Evolutionary conservation across 2,329 filamentous ascomycete species (phyloP).

Genomic region (Scleromitrula shiraiana): DNA sequence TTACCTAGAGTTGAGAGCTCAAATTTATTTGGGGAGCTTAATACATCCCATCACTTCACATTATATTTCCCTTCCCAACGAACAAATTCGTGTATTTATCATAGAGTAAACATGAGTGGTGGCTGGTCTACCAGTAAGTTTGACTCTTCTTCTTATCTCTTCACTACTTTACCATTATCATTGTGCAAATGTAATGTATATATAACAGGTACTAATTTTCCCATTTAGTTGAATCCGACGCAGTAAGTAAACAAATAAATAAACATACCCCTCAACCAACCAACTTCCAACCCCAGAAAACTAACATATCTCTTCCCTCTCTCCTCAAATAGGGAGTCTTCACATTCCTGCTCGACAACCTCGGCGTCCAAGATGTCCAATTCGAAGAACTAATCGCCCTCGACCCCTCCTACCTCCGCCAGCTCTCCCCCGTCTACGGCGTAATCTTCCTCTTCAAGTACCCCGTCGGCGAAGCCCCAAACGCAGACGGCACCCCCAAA

Average conservation of each 20-base stretch:
- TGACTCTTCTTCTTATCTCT: conserved; percentile 7
- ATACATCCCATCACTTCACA: background rate
- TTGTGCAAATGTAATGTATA: conserved; percentile 6
- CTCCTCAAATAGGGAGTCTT: conserved; percentile 67
- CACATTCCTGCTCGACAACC: conserved; percentile 86
- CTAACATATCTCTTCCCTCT: conserved; percentile 12
- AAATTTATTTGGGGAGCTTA: conserved; percentile 3
- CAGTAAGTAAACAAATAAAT: conserved; percentile 49
- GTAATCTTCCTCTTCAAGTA: conserved; percentile 99
- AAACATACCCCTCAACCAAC: background rate
- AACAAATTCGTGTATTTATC: background rate
- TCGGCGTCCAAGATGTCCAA: conserved; percentile 88
- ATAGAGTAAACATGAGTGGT: conserved; percentile 52
- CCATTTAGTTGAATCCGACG: conserved; percentile 74
- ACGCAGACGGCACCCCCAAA: conserved; percentile 49
- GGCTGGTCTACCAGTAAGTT: conserved; percentile 86
- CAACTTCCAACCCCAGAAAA: background rate
- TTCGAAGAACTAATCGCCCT: conserved; percentile 94
- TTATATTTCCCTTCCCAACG: background rate
- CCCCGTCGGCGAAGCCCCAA: conserved; percentile 60
- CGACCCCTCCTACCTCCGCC: conserved; percentile 64
- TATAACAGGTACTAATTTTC: conserved; percentile 17
- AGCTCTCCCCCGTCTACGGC: conserved; percentile 76
- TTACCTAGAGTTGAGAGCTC: conserved; percentile 1
- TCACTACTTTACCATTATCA: no score